Percentiles rank a stretch among this genome's conserved stretches.
Conservation (phyloP, 73 alveolate species). For the Durusdinium trenchii region DNA sequence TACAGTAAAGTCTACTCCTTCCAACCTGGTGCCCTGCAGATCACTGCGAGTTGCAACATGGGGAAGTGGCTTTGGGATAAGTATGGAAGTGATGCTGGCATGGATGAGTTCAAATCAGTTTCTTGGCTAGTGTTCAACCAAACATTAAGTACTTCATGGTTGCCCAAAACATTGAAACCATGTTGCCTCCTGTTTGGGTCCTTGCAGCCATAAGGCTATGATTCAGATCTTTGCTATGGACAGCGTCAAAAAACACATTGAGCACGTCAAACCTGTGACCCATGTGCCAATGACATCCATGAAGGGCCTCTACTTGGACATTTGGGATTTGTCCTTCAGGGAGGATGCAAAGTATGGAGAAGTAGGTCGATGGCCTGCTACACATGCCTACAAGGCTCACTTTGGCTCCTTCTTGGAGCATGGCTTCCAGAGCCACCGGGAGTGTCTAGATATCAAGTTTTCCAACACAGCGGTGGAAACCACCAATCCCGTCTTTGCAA, state of each 20-base stretch:
- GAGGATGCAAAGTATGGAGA: slow-evolving; percentile 26
- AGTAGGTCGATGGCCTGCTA: background rate
- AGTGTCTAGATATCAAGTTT: background rate
- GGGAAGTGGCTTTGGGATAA: background rate
- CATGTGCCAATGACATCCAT: background rate
- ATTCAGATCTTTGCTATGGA: background rate
- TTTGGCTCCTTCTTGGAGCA: background rate
- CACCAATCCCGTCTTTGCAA: background rate
- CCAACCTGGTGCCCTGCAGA: background rate
- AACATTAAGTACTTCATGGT: too few relatives aligned
- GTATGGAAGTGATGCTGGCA: background rate
- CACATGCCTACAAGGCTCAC: background rate
- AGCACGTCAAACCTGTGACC: too few relatives aligned
- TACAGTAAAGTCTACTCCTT: background rate
- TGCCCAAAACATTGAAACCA: background rate
- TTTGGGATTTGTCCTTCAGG: background rate
- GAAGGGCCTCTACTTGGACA: background rate
- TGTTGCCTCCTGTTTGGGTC: background rate
- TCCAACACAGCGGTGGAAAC: background rate
- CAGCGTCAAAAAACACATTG: background rate
- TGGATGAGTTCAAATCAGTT: background rate
- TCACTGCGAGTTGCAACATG: background rate
- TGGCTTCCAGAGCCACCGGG: slow-evolving; percentile 22
- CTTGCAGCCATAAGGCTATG: background rate
- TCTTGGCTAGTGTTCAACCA: background rate